Percentiles rank a stretch among this genome's conserved stretches.
Conservation (phyloP, 495 filamentous ascomycete species). For the Aspergillus sclerotiicarbonarius region DNA sequence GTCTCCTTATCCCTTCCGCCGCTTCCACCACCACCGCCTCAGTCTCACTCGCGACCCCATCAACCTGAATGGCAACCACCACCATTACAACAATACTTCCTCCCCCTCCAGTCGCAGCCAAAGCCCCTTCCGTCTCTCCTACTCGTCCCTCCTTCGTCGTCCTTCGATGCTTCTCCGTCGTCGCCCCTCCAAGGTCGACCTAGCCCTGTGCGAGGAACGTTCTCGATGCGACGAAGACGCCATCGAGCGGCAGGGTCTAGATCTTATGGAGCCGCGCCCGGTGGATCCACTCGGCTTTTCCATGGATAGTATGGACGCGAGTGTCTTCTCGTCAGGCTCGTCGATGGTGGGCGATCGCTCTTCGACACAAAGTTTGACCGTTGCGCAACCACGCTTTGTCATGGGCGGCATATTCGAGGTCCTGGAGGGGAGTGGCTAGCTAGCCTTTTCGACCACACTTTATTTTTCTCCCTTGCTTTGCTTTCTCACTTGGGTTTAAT, state of each 20-base stretch:
- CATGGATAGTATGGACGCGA: constrained; percentile 23
- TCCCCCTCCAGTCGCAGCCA: constrained; percentile 15
- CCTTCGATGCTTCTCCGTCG: constrained; percentile 38
- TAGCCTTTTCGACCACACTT: background rate
- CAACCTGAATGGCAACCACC: constrained; percentile 3
- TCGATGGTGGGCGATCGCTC: constrained; percentile 6
- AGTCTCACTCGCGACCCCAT: constrained; percentile 6
- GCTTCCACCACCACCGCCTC: constrained; percentile 17
- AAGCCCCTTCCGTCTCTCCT: constrained; percentile 31
- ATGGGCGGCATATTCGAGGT: constrained; percentile 51
- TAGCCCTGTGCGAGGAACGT: constrained; percentile 42
- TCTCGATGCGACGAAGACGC: constrained; percentile 35
- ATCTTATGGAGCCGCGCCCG: constrained; percentile 46
- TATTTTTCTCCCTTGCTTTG: constrained; percentile 2
- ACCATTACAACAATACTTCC: constrained; percentile 5
- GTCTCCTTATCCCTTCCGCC: constrained; percentile 17
- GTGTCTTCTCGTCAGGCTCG: constrained; percentile 3
- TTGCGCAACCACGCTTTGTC: constrained; percentile 36
- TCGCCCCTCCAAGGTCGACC: constrained; percentile 44
- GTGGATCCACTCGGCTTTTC: constrained; percentile 30
- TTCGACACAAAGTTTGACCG: constrained; percentile 1
- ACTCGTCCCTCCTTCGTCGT: constrained; percentile 26
- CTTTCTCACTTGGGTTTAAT: background rate
- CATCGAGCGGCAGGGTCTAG: constrained; percentile 41
- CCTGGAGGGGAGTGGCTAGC: constrained; percentile 42